Evolutionary conservation across 441 rosid species (phyloP).

Genomic region (Corymbia calophylla): DNA sequence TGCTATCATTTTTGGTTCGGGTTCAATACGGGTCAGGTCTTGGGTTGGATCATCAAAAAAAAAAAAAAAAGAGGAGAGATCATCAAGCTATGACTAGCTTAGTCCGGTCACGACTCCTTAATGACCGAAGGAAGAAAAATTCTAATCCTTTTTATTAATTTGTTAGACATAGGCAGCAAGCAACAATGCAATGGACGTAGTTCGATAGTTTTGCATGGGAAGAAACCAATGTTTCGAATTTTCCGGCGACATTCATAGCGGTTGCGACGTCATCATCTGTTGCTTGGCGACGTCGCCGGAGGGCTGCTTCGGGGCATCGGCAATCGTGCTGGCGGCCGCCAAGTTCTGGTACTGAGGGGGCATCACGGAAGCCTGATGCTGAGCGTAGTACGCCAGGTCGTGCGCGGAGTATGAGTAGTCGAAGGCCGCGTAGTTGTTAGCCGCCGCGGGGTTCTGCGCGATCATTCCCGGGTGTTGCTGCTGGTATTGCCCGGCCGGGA

Average conservation of each 20-base stretch:
- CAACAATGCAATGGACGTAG: neutral
- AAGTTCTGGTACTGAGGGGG: constrained; percentile 50
- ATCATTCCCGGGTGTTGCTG: constrained; percentile 35
- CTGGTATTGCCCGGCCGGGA: constrained; percentile 21
- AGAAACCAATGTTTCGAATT: neutral
- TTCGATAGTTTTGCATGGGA: neutral
- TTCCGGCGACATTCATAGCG: neutral
- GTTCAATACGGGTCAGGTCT: neutral
- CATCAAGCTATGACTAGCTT: neutral
- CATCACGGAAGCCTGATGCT: constrained; percentile 26
- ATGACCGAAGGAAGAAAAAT: neutral
- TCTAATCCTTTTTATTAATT: neutral
- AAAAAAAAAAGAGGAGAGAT: neutral
- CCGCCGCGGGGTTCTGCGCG: constrained; percentile 13
- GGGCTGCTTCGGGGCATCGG: constrained; percentile 42
- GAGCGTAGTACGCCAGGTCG: constrained; percentile 37
- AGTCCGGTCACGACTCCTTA: neutral
- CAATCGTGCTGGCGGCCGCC: constrained; percentile 39
- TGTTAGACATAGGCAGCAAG: neutral
- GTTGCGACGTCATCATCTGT: constrained; percentile 2
- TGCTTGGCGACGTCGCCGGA: constrained; percentile 20
- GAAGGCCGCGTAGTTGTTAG: constrained; percentile 8
- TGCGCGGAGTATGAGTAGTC: constrained; percentile 33
- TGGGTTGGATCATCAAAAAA: neutral
- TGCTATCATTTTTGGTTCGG: neutral